Conservation (phyloP, 768 basidiomycete genomes). For the Lentinula sp. region DNA sequence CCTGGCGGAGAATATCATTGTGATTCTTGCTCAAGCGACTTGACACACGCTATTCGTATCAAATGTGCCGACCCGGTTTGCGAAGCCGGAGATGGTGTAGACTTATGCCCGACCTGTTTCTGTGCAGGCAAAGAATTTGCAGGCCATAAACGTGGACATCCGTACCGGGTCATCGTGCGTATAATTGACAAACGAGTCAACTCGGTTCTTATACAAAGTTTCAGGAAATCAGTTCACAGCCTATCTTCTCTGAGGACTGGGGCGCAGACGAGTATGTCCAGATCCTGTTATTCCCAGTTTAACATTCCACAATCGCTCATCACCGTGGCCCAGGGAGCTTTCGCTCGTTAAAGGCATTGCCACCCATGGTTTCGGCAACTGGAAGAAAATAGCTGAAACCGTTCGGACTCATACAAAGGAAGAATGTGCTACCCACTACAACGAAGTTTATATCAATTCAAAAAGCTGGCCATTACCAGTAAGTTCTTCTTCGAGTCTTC, state of each 20-base stretch:
- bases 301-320: background rate
- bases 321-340: conserved; percentile 57
- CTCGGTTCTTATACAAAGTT: conserved; percentile 2
- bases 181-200: background rate
- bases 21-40: conserved; percentile 78
- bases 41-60: conserved; percentile 95
- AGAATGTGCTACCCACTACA: conserved; percentile 90
- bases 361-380: conserved; percentile 88
- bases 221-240: conserved; percentile 94
- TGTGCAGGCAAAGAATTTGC: conserved; percentile 86
- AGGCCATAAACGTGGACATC: conserved; percentile 78
- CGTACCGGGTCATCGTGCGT: conserved; percentile 87
- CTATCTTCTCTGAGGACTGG: conserved; percentile 94
- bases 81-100: conserved; percentile 66
- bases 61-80: conserved; percentile 87
- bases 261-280: conserved; percentile 88
- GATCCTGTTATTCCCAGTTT: background rate
- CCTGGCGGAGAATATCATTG: conserved; percentile 81
- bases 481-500: conserved; percentile 20
- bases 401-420: conserved; percentile 92
- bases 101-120: conserved; percentile 91
- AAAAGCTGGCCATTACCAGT: conserved; percentile 79
- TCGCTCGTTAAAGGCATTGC: conserved; percentile 84
- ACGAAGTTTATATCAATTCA: conserved; percentile 72
- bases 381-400: conserved; percentile 94